Percentiles rank a stretch among this genome's conserved stretches.
Conservation (phyloP, 805 yeast genomes). For the Saturnispora diversa region DNA sequence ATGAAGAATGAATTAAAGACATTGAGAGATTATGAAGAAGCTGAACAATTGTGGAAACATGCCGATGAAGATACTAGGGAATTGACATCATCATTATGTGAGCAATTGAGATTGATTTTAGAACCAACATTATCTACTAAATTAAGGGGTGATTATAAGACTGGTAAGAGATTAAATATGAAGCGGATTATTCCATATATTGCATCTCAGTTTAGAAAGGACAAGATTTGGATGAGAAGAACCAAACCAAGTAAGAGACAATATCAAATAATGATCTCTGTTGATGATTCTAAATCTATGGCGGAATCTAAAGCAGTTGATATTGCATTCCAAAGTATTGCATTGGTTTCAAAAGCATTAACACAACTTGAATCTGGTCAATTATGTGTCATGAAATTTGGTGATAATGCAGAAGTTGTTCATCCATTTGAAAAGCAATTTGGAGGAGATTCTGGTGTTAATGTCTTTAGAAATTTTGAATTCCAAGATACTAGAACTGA, state of each 20-base stretch:
- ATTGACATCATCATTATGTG: slow-evolving; percentile 78
- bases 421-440: slow-evolving; percentile 88
- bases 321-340: slow-evolving; percentile 89
- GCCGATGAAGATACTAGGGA: slow-evolving; percentile 85
- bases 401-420: slow-evolving; percentile 72
- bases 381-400: slow-evolving; percentile 82
- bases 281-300: slow-evolving; percentile 97
- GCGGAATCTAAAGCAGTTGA: slow-evolving; percentile 84
- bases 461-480: slow-evolving; percentile 78
- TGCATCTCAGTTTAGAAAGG: slow-evolving; percentile 95
- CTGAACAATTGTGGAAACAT: slow-evolving; percentile 71
- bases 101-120: slow-evolving; percentile 82
- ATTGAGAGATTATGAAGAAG: slow-evolving; percentile 39
- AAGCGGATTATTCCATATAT: slow-evolving; percentile 95
- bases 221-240: slow-evolving; percentile 95
- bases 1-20: slow-evolving; percentile 19
- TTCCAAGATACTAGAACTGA: slow-evolving; percentile 87
- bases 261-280: slow-evolving; percentile 94
- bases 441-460: slow-evolving; percentile 74
- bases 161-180: slow-evolving; percentile 96
- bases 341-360: slow-evolving; percentile 86
- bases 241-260: slow-evolving; percentile 96
- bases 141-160: slow-evolving; percentile 88
- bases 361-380: slow-evolving; percentile 94
- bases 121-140: slow-evolving; percentile 97